Conservation (phyloP, 208 protist genomes). For the Acanthamoeba lenticulata region DNA sequence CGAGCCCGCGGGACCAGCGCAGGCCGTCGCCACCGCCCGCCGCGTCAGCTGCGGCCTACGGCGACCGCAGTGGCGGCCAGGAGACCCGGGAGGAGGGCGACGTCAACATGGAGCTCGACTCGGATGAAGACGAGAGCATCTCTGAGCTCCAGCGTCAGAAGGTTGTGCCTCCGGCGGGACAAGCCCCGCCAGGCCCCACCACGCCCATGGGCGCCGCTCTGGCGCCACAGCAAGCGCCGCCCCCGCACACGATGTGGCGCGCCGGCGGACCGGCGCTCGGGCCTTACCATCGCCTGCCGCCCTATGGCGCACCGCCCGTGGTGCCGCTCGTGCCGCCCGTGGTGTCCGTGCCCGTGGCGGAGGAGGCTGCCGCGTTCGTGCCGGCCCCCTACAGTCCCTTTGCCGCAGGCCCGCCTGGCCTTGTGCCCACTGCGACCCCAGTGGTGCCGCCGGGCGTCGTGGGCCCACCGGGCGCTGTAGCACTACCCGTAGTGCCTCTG, state of each 20-base stretch:
- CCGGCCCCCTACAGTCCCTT: neutral
- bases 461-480: neutral
- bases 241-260: neutral
- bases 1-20: neutral
- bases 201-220: neutral
- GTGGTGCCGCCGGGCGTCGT: neutral
- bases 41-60: too few species aligned
- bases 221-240: neutral
- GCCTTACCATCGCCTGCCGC: neutral
- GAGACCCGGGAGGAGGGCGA: neutral
- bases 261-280: neutral
- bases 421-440: neutral
- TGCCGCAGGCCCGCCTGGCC: neutral
- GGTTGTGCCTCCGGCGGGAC: neutral
- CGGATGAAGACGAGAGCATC: slow-evolving; percentile 43
- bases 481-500: too few species aligned
- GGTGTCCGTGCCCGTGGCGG: too few species aligned
- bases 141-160: neutral
- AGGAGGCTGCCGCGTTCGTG: neutral
- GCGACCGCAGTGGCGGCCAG: too few species aligned
- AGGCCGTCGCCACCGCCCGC: neutral
- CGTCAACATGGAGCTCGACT: slow-evolving; percentile 45
- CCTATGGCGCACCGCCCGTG: neutral
- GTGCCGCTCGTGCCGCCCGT: neutral
- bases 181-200: too few species aligned